Base-by-base conservation (phyloP, 495 filamentous ascomycete genomes). In the Diplogelasinospora grovesii region DNA sequence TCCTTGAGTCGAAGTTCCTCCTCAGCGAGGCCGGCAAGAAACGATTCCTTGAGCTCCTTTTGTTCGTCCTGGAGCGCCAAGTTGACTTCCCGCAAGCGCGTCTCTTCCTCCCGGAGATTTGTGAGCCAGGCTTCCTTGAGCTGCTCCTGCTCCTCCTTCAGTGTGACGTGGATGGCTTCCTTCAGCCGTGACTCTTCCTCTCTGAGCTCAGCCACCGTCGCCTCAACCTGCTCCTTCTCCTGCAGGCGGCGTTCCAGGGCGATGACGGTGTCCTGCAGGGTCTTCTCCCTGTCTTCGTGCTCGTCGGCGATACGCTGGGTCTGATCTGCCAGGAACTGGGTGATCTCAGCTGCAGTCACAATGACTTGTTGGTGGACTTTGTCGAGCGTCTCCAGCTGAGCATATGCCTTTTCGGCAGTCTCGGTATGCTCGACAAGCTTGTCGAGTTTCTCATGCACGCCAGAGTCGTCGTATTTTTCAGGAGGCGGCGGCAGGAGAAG, bases 331-430 rank as follows among this genome's bases (percentile, higher is more conserved):
- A 97, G 76, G 65, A 96, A 95, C 27, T 82, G 78, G n/a, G 81
- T 80, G 49, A 99, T 82, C 52, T 86, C 85, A 16, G 78, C 79
- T 0, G 90, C 83, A n/a, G 86, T 95, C 30, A 79, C 69, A 57
- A 85, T 81, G 29, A 99, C 88, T 46, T 95, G 83, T 52, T 83
- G 73, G 56, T 95, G 88, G 48, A 97, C 90, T 53, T 88, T 76
- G 49, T 94, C 86, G 7, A 99, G 74, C 35, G 86, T 83, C 45
- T 83, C 81, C 4, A 85, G 64, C 35, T 83, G 79, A 3, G 71
- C 61, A 41, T 77, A 72, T 3, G 75, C 66, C 47, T 77, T 74
- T 41, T 68, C 68, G 11, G 78, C 69, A 31, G 54, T 59, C 1
- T 73, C 58, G 38, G 82, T 78, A 46, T 86, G 79, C 15, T 77